phyloP scores from a whole-genome alignment of 345 rosid genomes.

The Excoecaria agallocha region DNA sequence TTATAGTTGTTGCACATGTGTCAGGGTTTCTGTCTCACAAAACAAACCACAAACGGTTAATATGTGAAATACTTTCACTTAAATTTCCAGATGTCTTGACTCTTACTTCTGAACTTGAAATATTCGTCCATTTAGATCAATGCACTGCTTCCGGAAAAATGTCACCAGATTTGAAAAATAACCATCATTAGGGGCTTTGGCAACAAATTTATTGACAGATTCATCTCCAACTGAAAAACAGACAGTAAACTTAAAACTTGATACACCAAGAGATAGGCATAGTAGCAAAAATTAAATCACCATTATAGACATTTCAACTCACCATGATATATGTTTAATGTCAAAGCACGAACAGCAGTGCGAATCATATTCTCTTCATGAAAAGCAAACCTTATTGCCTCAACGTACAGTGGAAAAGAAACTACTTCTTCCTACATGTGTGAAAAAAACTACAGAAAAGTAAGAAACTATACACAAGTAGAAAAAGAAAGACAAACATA shows the following conservation, averaged over 20 bases:
- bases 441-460: slow-evolving; percentile 12
- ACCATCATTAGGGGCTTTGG: slow-evolving; percentile 50
- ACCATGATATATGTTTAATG: slow-evolving; percentile 95
- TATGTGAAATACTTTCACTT: slow-evolving; percentile 6
- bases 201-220: slow-evolving; percentile 51
- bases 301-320: slow-evolving; percentile 20
- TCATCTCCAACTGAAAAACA: slow-evolving; percentile 83
- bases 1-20: slow-evolving; percentile 40
- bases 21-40: slow-evolving; percentile 51
- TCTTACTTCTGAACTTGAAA: slow-evolving; percentile 49
- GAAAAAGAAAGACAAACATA: not conserved
- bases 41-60: slow-evolving; percentile 33
- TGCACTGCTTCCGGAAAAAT: slow-evolving; percentile 59
- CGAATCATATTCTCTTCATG: slow-evolving; percentile 98
- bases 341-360: slow-evolving; percentile 87
- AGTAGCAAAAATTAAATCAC: not conserved
- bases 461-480: not conserved
- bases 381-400: slow-evolving; percentile 88
- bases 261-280: not conserved
- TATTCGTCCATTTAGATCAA: slow-evolving; percentile 52
- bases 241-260: slow-evolving; percentile 26
- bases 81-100: slow-evolving; percentile 8
- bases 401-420: slow-evolving; percentile 89
- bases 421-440: slow-evolving; percentile 80
- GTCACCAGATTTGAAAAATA: slow-evolving; percentile 56